Conservation (phyloP, 140 eudicot species). For the Ambrosia hybrid region DNA sequence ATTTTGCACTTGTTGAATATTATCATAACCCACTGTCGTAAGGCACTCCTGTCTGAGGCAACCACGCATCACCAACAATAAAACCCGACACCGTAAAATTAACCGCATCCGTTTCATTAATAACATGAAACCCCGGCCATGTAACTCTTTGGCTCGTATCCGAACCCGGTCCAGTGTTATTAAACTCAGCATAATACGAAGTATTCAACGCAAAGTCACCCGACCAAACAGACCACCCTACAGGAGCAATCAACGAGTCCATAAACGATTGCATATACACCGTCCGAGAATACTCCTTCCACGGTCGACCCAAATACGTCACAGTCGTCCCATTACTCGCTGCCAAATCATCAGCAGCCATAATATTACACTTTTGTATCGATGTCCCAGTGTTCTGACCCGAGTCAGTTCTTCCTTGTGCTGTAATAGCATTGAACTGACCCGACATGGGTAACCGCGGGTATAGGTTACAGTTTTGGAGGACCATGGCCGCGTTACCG, state of each 20-base stretch:
- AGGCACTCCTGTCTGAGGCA: conserved; percentile 61
- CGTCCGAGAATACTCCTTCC: conserved; percentile 68
- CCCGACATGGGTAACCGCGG: conserved; percentile 58
- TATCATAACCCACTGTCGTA: conserved; percentile 48
- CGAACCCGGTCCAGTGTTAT: conserved; percentile 72
- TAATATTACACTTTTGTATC: conserved; percentile 58
- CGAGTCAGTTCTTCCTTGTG: conserved; percentile 81
- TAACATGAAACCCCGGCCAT: conserved; percentile 64
- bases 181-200: conserved; percentile 72
- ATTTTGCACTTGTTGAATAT: too few species aligned
- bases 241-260: conserved; percentile 43
- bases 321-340: conserved; percentile 21
- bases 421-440: conserved; percentile 84
- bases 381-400: conserved; percentile 82
- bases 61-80: conserved; percentile 67
- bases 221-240: conserved; percentile 72
- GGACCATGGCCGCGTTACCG: conserved; percentile 71
- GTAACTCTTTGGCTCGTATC: conserved; percentile 58
- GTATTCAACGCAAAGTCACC: conserved; percentile 76
- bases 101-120: conserved; percentile 64
- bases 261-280: conserved; percentile 59
- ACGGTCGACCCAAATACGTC: conserved; percentile 82
- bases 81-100: conserved; percentile 63
- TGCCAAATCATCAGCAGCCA: conserved; percentile 60
- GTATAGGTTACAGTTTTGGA: conserved; percentile 69